phyloP scores from a whole-genome alignment of 768 basidiomycete genomes.

The Leccinum broughii region DNA sequence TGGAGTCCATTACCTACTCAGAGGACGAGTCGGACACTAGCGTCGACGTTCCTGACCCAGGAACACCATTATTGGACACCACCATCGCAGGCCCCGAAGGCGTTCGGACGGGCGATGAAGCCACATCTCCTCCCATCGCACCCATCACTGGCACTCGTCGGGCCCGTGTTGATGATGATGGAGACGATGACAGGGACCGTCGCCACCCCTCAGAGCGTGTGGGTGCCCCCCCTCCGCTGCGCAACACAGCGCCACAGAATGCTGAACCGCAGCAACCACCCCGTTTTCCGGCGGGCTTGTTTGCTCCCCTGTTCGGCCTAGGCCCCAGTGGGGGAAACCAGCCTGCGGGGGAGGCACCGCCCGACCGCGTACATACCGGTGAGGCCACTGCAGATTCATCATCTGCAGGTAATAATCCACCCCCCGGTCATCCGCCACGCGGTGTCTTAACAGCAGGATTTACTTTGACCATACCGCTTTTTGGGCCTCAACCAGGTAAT shows the following conservation, averaged over 20 bases:
- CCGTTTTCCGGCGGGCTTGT: slow-evolving; percentile 20
- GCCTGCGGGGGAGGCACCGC: slow-evolving; percentile 19
- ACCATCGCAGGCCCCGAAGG: slow-evolving; percentile 32
- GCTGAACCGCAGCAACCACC: slow-evolving; percentile 23
- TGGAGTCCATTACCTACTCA: slow-evolving; percentile 41
- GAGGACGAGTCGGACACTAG: slow-evolving; percentile 37
- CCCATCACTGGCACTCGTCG: slow-evolving; percentile 44
- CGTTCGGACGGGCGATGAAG: slow-evolving; percentile 32
- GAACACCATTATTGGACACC: slow-evolving; percentile 12
- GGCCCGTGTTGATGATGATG: slow-evolving; percentile 60
- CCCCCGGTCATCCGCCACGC: slow-evolving; percentile 21
- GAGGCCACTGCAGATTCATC: slow-evolving; percentile 25
- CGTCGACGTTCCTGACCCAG: slow-evolving; percentile 33
- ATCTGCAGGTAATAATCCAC: slow-evolving; percentile 24
- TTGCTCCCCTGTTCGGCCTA: slow-evolving; percentile 29
- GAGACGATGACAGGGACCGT: slow-evolving; percentile 59
- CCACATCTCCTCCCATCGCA: slow-evolving; percentile 33
- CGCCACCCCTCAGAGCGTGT: slow-evolving; percentile 65
- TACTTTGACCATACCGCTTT: slow-evolving; percentile 37
- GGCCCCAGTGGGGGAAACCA: slow-evolving; percentile 11
- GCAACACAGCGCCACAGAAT: slow-evolving; percentile 25
- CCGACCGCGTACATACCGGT: slow-evolving; percentile 30
- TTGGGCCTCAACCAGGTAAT: slow-evolving; percentile 21
- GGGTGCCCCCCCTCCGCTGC: slow-evolving; percentile 29
- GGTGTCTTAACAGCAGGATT: slow-evolving; percentile 33